A percentile compares a stretch with the other conserved stretches of the same genome.
phyloP scores from a whole-genome alignment of 805 yeast genomes.

The Saccharomycopsis amapae region DNA sequence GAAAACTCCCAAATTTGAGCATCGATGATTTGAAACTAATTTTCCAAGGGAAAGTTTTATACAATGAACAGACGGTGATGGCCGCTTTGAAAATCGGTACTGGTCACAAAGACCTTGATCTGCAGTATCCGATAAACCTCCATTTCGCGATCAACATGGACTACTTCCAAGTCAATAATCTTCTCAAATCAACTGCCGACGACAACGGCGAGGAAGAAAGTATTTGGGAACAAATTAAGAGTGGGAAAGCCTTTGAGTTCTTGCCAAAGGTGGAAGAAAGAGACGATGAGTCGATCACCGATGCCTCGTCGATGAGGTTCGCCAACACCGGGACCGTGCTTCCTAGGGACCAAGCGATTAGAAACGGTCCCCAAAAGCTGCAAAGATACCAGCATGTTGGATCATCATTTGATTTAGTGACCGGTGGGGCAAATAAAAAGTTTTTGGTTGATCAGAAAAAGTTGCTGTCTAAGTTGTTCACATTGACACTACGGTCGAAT shows the following conservation, averaged over 20 bases:
- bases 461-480: conserved; percentile 6
- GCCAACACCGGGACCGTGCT: too few relatives aligned
- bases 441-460: conserved; percentile 3
- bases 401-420: conserved; percentile 19
- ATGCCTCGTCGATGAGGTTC: too few relatives aligned
- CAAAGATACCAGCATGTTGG: conserved; percentile 21
- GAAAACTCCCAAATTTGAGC: conserved; percentile 13
- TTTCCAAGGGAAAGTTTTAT: conserved; percentile 25
- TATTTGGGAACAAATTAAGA: conserved; percentile 27
- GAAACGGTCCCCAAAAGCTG: background rate
- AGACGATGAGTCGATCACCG: background rate
- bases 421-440: background rate
- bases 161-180: background rate
- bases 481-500: conserved; percentile 18
- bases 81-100: conserved; percentile 20
- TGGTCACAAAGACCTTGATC: background rate
- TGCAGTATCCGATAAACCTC: background rate
- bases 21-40: conserved; percentile 25
- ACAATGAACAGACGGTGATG: conserved; percentile 22
- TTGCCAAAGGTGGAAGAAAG: conserved; percentile 23
- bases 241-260: conserved; percentile 27
- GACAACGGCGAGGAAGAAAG: conserved; percentile 19
- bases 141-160: background rate
- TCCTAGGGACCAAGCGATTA: too few relatives aligned
- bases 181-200: background rate